Evolutionary conservation across 306 rosid genomes (phyloP), one percentile per base, ranked within the genome.

Genomic region (Medicago lupulina): DNA sequence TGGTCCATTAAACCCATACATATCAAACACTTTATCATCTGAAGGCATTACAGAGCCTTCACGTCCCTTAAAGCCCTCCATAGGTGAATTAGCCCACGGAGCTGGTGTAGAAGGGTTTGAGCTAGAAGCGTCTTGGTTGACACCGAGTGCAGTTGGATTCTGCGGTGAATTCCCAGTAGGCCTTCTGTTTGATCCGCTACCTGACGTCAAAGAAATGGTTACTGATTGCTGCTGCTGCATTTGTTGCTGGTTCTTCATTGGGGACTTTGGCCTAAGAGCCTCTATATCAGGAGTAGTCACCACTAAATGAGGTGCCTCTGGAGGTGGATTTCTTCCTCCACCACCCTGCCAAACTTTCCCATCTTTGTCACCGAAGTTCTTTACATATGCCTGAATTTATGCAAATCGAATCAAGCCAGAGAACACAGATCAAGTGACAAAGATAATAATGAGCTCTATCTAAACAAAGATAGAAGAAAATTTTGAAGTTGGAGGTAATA

Each of bases 331-430:
- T 76, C 99, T 82, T 69, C 99, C 99, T 47, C 99, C 99, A 44
- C 99, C 99, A 63, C 99, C 99, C 70, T 80, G 97, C 98, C 97
- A 96, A 54, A 96, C 98, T 80, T 92, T 96, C 70, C 99, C 98
- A 17, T 96, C 99, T 71, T 96, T 90, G 85, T 96, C 99, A 1
- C 87, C 70, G n/a, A 96, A 96, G 83, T 61, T 92, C 87, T 88
- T 85, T 67, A 83, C 28, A 76, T 92, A 96, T 60, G 92, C 92
- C 99, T 96, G 92, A 58, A 77, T 43, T 57, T 59, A 70, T 59
- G 36, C 83, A 57, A 77, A 72, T 41, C 76, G 69, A 70, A 68
- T 75, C 76, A 75, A 61, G n/a, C 77, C 36, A 64, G 11, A 39
- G 5, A 69, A 77, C 54, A 59, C 21, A 8, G 50, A 36, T 6